Base-by-base conservation (phyloP, 2,329 filamentous ascomycete species). In the Chlorencoelia australis region DNA sequence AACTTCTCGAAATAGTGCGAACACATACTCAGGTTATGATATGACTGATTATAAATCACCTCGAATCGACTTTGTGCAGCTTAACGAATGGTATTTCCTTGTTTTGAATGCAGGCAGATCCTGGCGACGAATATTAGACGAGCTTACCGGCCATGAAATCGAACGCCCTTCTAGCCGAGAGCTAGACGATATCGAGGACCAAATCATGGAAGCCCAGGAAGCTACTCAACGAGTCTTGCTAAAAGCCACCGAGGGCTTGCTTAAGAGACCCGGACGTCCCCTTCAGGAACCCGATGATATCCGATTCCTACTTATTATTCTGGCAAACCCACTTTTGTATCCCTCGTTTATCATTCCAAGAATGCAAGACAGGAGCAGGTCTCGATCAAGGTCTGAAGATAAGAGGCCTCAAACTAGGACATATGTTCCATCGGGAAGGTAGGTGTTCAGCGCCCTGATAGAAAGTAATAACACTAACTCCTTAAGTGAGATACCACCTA, bases 321-420 rank as follows among this genome's bases (percentile, higher is more conserved):
- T 91, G 24, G 75, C 75, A 13, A 94, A 94, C 55, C 88, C 88
- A 4, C 65, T 89, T 3, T 58, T 95, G 7, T 72, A 80, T 43
- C 62, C 68, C 16, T 59, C 61, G 22, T 33, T 37, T 20, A 19
- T 31, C 10, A 17, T 7, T 13, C 24, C 45, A 15, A 43, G 29
- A 30, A 21, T 16, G 2, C 30, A 29, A 34, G 40, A 45, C 7
- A 28, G 31, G 16, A 44, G 36, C 19, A 30, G 26, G 18, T 49
- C 45, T 17, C 45, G 41, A 38, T 50, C 50, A 24, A 46, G 38
- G 32, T 48, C 31, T 27, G 50, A 24, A 29, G 50, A 55, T 21
- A 47, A 47, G 28, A 49, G 49, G 40, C 50, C 22, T 10, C 27
- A 15, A 29, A 6, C 13, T 8, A 33, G 26, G 17, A 15, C 26